phyloP scores from a whole-genome alignment of 2,329 filamentous ascomycete species.

The Xylaria sp. region DNA sequence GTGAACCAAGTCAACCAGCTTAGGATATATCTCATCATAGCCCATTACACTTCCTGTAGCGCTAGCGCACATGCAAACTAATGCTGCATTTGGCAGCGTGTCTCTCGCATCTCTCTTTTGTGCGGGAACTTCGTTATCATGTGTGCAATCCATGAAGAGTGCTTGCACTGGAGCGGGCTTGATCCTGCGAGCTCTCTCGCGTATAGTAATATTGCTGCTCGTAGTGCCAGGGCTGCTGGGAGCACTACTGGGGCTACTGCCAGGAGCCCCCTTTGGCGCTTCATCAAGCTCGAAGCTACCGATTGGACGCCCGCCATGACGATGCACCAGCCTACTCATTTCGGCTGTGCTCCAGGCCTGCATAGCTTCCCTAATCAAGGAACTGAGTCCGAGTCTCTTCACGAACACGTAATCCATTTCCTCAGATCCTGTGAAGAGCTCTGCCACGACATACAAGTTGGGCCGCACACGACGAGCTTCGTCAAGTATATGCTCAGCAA shows the following conservation, averaged over 20 bases:
- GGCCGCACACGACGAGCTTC: slow-evolving; percentile 89
- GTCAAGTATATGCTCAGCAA: slow-evolving; percentile 94
- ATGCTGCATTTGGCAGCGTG: slow-evolving; percentile 90
- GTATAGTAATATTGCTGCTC: slow-evolving; percentile 52
- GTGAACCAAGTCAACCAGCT: slow-evolving; percentile 89
- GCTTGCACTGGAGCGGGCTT: slow-evolving; percentile 90
- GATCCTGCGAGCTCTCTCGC: slow-evolving; percentile 80
- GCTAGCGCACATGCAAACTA: slow-evolving; percentile 96
- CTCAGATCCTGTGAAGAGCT: slow-evolving; percentile 95
- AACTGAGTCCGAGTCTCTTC: slow-evolving; percentile 88
- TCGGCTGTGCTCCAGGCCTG: slow-evolving; percentile 97
- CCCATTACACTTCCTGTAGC: slow-evolving; percentile 97
- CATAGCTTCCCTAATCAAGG: slow-evolving; percentile 96
- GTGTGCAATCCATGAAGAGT: slow-evolving; percentile 98
- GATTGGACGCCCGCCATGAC: slow-evolving; percentile 91
- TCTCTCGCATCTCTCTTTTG: slow-evolving; percentile 95
- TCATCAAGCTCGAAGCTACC: slow-evolving; percentile 98
- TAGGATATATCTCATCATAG: slow-evolving; percentile 95
- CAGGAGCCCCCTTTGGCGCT: slow-evolving; percentile 66
- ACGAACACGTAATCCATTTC: slow-evolving; percentile 97
- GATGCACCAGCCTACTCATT: slow-evolving; percentile 90
- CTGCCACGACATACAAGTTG: slow-evolving; percentile 90
- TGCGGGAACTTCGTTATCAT: slow-evolving; percentile 96
- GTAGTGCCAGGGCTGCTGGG: slow-evolving; percentile 47
- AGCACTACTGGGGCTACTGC: slow-evolving; percentile 49